Percentiles rank a stretch among this genome's conserved stretches.
These are phyloP conservation scores for Yamadazyma tumulicola DNA, from an alignment of 805 yeast genomes.

Conservation along the genomic window DNA sequence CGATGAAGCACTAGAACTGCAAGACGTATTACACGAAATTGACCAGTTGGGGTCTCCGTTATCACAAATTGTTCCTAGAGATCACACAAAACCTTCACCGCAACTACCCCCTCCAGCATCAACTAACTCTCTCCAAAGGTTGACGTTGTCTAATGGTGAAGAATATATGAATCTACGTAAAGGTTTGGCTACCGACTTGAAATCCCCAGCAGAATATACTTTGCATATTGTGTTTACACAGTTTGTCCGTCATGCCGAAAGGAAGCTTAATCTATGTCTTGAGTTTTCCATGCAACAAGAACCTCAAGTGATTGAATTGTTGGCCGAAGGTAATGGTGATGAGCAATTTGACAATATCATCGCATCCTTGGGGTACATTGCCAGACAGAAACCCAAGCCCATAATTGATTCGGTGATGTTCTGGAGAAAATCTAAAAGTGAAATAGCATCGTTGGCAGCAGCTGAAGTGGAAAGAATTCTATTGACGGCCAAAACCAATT, in stretches of 20 bases:
- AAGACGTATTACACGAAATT: conserved; percentile 3
- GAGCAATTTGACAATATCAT: conserved; percentile 82
- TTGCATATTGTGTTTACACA: conserved; percentile 92
- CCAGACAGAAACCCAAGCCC: conserved; percentile 86
- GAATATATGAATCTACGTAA: conserved; percentile 31
- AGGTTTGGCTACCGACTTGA: conserved; percentile 50
- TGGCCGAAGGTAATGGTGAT: conserved; percentile 79
- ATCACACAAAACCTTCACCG: conserved; percentile 30
- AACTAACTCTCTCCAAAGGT: conserved; percentile 19
- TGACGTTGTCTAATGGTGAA: conserved; percentile 30
- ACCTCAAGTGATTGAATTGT: conserved; percentile 71
- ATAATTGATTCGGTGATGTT: conserved; percentile 97
- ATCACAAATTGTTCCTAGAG: conserved; percentile 12
- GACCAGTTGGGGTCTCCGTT: conserved; percentile 18
- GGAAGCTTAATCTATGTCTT: conserved; percentile 73
- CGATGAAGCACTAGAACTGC: background rate
- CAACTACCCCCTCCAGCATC: conserved; percentile 35
- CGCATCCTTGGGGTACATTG: conserved; percentile 83
- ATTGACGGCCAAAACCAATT: conserved; percentile 22
- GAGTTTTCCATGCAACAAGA: conserved; percentile 64
- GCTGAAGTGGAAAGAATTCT: conserved; percentile 35
- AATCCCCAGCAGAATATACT: conserved; percentile 84
- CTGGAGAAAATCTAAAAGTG: conserved; percentile 94
- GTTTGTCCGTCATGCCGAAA: conserved; percentile 90
- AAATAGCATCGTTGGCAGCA: conserved; percentile 57